Percentiles rank a stretch among this genome's conserved stretches.
Conservation (phyloP, 768 basidiomycete species). For the Suillus ampliporus region DNA sequence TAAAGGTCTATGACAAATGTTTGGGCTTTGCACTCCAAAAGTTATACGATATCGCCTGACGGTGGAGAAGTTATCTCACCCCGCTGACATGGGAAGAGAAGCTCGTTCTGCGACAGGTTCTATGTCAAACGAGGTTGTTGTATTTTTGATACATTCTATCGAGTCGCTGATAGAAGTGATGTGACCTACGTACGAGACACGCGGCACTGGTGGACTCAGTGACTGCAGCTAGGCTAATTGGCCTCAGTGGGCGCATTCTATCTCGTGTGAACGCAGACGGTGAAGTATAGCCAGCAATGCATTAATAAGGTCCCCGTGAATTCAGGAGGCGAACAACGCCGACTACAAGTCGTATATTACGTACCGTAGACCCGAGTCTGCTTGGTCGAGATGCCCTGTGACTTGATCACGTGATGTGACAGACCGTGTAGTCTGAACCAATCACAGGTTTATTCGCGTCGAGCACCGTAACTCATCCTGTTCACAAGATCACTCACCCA, state of each 20-base stretch:
- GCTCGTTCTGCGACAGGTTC: neutral
- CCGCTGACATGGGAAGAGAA: neutral
- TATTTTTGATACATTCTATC: neutral
- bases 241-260: neutral
- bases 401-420: conserved; percentile 36
- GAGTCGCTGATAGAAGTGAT: neutral
- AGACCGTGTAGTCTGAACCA: conserved; percentile 19
- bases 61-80: neutral
- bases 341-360: neutral
- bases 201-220: neutral
- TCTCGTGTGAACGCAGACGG: neutral
- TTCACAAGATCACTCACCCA: conserved; percentile 8
- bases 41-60: neutral
- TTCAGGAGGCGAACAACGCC: neutral
- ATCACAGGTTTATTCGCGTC: neutral
- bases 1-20: neutral
- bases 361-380: neutral
- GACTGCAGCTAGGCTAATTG: neutral
- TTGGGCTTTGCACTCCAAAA: neutral
- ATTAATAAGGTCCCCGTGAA: neutral
- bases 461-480: neutral
- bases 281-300: neutral
- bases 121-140: neutral
- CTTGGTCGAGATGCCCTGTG: neutral
- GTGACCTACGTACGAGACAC: neutral